Percentiles rank a stretch among this genome's conserved stretches.
Evolutionary conservation across 305 asterid species (phyloP).

Genomic region (Nicotiana rustica): DNA sequence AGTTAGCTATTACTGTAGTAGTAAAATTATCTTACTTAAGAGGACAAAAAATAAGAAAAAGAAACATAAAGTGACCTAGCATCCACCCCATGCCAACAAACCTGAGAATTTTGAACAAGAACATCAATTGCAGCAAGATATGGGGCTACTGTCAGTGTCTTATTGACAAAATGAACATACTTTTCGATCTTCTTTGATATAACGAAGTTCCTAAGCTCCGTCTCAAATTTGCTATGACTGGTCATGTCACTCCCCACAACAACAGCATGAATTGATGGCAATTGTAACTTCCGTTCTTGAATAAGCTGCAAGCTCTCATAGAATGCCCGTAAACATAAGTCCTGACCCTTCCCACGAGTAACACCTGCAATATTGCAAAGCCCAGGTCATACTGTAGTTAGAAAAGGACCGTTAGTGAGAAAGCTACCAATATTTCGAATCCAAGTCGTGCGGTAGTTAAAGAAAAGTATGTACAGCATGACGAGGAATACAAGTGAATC

Average conservation of each 20-base stretch:
- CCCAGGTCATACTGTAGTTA: conserved; percentile 35
- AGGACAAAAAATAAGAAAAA: not conserved
- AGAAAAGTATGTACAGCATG: not conserved
- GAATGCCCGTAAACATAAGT: conserved; percentile 83
- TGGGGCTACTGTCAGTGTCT: conserved; percentile 89
- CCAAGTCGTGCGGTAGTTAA: not conserved
- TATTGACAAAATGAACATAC: conserved; percentile 85
- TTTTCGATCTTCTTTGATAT: conserved; percentile 68
- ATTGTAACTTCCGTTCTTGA: conserved; percentile 67
- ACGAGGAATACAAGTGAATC: conserved; percentile 7
- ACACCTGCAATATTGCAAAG: conserved; percentile 68
- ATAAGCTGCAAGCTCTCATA: conserved; percentile 76
- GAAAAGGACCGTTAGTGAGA: conserved; percentile 7
- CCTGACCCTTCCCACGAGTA: conserved; percentile 98
- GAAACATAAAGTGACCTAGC: not conserved
- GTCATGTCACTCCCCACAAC: conserved; percentile 92
- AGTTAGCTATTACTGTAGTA: not conserved
- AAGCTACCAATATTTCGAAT: not conserved
- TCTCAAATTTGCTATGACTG: conserved; percentile 79
- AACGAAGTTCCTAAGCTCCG: conserved; percentile 80
- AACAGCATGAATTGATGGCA: conserved; percentile 77
- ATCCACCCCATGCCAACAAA: conserved; percentile 39
- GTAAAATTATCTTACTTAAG: not conserved
- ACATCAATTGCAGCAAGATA: conserved; percentile 86
- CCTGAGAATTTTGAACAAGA: conserved; percentile 98